Percentiles rank a stretch among this genome's conserved stretches.
These are phyloP conservation scores for Cucurbita pepo DNA, from an alignment of 306 rosid species.

Conservation along the genomic window DNA sequence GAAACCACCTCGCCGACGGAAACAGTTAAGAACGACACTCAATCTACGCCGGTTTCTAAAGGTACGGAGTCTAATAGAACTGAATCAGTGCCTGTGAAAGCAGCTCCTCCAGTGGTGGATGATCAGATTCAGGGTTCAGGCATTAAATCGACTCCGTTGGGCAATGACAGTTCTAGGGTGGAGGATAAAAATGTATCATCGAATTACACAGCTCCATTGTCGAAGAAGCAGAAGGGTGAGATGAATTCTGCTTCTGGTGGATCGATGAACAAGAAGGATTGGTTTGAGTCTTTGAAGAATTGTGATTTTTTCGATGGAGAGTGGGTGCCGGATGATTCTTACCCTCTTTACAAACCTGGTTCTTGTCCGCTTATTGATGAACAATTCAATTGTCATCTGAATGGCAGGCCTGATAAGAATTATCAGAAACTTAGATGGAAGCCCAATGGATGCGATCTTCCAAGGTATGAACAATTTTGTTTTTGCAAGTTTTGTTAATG, in stretches of 20 bases:
- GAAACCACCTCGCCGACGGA: background rate
- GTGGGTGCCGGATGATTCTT: constrained; percentile 67
- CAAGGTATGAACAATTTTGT: constrained; percentile 33
- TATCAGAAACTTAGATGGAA: constrained; percentile 71
- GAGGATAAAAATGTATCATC: background rate
- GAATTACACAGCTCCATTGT: constrained; percentile 29
- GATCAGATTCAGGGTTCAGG: background rate
- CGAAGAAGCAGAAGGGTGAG: constrained; percentile 11
- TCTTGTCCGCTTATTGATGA: constrained; percentile 70
- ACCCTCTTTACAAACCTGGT: constrained; percentile 62
- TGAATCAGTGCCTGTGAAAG: background rate
- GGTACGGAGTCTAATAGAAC: constrained; percentile 16
- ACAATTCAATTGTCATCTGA: constrained; percentile 64
- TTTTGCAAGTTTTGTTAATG: background rate
- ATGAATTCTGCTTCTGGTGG: constrained; percentile 12
- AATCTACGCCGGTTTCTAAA: background rate
- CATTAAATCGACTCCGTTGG: background rate
- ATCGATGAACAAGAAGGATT: constrained; percentile 20
- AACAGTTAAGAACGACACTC: constrained; percentile 6
- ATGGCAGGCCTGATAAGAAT: constrained; percentile 70
- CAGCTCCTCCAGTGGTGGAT: background rate
- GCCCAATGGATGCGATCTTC: constrained; percentile 67
- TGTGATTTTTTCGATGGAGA: constrained; percentile 73
- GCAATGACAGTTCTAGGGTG: background rate
- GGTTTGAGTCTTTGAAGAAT: constrained; percentile 38